Conservation (phyloP, 495 filamentous ascomycete genomes). For the Pseudoneurospora amorphoporcata region DNA sequence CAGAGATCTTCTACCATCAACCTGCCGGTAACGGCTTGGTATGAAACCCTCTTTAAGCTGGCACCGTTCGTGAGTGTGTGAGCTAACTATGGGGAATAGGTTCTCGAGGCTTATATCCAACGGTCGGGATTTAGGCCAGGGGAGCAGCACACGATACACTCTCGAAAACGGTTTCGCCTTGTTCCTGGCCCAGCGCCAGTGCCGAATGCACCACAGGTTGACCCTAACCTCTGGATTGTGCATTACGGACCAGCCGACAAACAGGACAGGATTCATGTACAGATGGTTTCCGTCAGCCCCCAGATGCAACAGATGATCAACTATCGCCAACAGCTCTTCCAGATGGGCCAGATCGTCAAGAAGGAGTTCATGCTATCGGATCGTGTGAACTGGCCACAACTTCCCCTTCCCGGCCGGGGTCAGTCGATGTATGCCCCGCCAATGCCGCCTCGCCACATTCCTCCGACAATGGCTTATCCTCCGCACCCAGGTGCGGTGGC, state of each 20-base stretch:
- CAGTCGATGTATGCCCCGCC: constrained; percentile 33
- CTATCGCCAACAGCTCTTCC: constrained; percentile 59
- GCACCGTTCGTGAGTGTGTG: background rate
- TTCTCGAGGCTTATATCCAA: constrained; percentile 75
- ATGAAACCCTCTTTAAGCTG: constrained; percentile 22
- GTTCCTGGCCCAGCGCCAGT: constrained; percentile 50
- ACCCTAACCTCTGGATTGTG: constrained; percentile 85
- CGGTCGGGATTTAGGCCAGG: constrained; percentile 63
- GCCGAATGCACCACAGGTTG: constrained; percentile 50
- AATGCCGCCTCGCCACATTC: constrained; percentile 29
- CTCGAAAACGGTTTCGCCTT: constrained; percentile 76
- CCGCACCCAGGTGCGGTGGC: constrained; percentile 32
- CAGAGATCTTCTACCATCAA: constrained; percentile 59
- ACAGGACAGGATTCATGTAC: constrained; percentile 56
- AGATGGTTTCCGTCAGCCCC: constrained; percentile 47
- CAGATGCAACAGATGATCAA: constrained; percentile 50
- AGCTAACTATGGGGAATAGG: constrained; percentile 23
- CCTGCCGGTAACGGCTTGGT: constrained; percentile 67
- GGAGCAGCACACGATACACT: constrained; percentile 61
- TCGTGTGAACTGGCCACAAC: constrained; percentile 76
- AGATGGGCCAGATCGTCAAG: constrained; percentile 67
- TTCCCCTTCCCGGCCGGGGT: constrained; percentile 51
- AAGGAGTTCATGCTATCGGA: constrained; percentile 94
- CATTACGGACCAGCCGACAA: constrained; percentile 74
- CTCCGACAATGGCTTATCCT: constrained; percentile 42